Percentiles rank a stretch among this genome's conserved stretches.
phyloP scores from a whole-genome alignment of 2,329 filamentous ascomycete species.

The Dactylonectria macrodidyma region DNA sequence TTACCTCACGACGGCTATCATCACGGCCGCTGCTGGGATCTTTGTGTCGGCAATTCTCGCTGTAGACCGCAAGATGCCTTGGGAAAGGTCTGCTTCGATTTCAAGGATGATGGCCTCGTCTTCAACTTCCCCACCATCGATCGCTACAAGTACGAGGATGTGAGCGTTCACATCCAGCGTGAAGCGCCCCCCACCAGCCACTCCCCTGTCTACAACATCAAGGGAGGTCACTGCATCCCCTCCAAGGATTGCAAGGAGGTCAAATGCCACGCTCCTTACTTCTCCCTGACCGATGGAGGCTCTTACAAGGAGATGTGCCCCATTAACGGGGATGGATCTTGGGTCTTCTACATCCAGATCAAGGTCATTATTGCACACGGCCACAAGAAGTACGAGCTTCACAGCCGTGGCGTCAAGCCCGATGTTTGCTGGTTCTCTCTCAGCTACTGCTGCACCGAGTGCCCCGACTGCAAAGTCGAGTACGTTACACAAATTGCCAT shows the following conservation, averaged over 20 bases:
- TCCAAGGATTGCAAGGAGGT: conserved; percentile 41
- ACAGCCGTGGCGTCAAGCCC: conserved; percentile 42
- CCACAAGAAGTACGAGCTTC: conserved; percentile 42
- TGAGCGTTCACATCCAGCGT: conserved; percentile 41
- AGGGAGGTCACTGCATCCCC: conserved; percentile 42
- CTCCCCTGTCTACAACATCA: conserved; percentile 43
- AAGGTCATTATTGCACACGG: conserved; percentile 43
- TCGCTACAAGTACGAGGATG: conserved; percentile 49
- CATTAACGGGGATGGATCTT: conserved; percentile 44
- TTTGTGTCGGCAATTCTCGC: conserved; percentile 39
- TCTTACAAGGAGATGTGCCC: conserved; percentile 46
- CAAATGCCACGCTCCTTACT: conserved; percentile 46
- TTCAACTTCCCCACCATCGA: conserved; percentile 44
- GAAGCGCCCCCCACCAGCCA: conserved; percentile 38
- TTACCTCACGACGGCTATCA: conserved; percentile 43
- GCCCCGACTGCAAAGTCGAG: conserved; percentile 40
- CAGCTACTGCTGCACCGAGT: conserved; percentile 48
- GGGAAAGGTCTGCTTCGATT: conserved; percentile 45
- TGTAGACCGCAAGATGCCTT: conserved; percentile 43
- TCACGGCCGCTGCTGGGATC: conserved; percentile 43
- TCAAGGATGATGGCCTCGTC: conserved; percentile 45
- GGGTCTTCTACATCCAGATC: conserved; percentile 48
- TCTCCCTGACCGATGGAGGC: conserved; percentile 43
- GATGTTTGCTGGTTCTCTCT: conserved; percentile 46
- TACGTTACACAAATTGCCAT: not conserved